Conservation (phyloP, 352 stramenopile species). For the Phytophthora idaei region DNA sequence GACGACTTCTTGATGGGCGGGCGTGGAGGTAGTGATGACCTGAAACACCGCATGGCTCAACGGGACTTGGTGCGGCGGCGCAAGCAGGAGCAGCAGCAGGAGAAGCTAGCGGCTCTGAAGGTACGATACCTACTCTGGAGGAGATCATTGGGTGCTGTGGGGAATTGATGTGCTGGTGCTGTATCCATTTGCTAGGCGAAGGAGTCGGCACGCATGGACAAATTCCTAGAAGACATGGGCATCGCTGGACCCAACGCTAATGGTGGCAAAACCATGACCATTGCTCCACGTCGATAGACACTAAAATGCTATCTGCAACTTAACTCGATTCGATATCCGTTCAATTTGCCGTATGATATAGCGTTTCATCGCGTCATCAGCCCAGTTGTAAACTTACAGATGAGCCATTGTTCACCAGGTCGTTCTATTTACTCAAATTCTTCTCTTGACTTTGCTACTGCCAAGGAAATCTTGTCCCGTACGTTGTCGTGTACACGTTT, state of each 20-base stretch:
- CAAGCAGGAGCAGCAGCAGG: slow-evolving; percentile 45
- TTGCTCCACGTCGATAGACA: slow-evolving; percentile 47
- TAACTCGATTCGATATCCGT: too few species aligned
- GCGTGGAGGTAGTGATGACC: slow-evolving; percentile 24
- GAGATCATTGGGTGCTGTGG: background rate
- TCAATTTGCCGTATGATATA: too few species aligned
- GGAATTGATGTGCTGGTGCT: background rate
- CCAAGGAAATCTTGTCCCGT: too few species aligned
- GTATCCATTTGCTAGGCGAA: slow-evolving; percentile 47
- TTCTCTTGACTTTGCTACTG: too few species aligned
- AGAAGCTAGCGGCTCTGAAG: slow-evolving; percentile 46
- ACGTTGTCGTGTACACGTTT: background rate
- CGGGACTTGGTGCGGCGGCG: slow-evolving; percentile 44
- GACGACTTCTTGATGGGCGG: slow-evolving; percentile 75
- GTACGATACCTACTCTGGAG: slow-evolving; percentile 22
- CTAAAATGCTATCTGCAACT: background rate
- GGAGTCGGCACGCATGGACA: slow-evolving; percentile 75
- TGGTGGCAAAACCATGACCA: slow-evolving; percentile 54
- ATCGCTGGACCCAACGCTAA: slow-evolving; percentile 40
- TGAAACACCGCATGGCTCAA: slow-evolving; percentile 49
- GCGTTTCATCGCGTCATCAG: too few species aligned
- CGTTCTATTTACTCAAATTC: too few species aligned
- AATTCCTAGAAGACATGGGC: slow-evolving; percentile 77
- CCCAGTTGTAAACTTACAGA: too few species aligned
- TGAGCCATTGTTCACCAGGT: too few species aligned